Evolutionary conservation across 371 early-diverging fungal species (phyloP).

Genomic region (Mucor indicus): DNA sequence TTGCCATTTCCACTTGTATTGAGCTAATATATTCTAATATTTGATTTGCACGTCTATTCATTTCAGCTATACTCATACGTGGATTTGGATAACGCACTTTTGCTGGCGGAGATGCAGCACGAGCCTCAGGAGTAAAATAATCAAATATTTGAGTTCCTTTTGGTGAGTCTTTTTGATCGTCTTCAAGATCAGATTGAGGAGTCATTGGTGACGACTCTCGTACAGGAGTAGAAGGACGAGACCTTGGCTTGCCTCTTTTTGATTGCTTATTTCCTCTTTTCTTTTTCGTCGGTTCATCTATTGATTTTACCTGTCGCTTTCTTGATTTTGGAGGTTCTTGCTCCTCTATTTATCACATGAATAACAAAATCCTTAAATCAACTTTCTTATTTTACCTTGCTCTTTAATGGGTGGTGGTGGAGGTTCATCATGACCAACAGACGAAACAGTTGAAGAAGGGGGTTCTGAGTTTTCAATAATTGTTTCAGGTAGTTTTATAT

Average conservation of each 20-base stretch:
- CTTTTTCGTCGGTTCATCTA: neutral
- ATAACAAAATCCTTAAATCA: no score
- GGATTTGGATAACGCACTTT: conserved; percentile 44
- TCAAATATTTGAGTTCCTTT: conserved; percentile 17
- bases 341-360: no score
- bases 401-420: neutral
- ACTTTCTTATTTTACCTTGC: no score
- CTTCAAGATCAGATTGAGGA: neutral
- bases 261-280: neutral
- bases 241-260: conserved; percentile 21
- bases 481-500: neutral
- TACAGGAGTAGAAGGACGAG: conserved; percentile 31
- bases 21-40: conserved; percentile 59
- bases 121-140: conserved; percentile 18
- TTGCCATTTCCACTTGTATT: conserved; percentile 52
- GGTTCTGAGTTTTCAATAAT: conserved; percentile 15
- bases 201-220: conserved; percentile 12
- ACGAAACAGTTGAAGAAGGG: conserved; percentile 15
- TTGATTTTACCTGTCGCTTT: neutral
- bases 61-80: conserved; percentile 50
- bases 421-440: conserved; percentile 12
- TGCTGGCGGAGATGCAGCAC: conserved; percentile 39
- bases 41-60: conserved; percentile 58
- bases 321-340: neutral
- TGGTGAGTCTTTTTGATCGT: conserved; percentile 3